Evolutionary conservation across 768 basidiomycete genomes (phyloP), one percentile per base, ranked within the genome.

Genomic region (Megacollybia marginata): DNA sequence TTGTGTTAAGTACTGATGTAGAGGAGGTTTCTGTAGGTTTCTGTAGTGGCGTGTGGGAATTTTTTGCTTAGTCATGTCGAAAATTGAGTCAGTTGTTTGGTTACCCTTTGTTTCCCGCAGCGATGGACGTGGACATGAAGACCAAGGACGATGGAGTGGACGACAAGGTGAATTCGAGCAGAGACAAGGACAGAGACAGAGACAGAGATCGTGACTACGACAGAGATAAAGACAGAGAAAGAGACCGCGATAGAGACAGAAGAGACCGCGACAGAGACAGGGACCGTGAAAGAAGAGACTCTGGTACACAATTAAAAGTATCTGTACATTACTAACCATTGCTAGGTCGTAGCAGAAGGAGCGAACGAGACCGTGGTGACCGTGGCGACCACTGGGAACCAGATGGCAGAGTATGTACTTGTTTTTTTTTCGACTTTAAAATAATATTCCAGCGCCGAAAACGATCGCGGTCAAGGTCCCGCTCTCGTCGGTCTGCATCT

Each of bases 81-180:
- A 28, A 28, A 28, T 28, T 28, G 23, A 40, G 38, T 40, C 38
- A 13, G 15, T 5, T 18, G 38, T 40, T 40, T 40, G 38, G 18
- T 8, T 8, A 40, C 18, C 8, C 38, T 40, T 18, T 40, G 13
- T 40, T 40, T 40, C 18, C 38, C 5, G 18, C 18, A 13, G 8
- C 38, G 49, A 89, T 89, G 87, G 87, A 89, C 63, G 76, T 88
- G 55, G 87, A 89, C 58, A 88, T 88, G 84, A 84, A 85, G 66
- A 72, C 65, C 60, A 88, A 88, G 64, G 85, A 88, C 50, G 83
- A 88, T 54, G 66, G 71, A 8, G 84, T 85, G 42, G 84, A 85
- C 52, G 85, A 85, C 67, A 69, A 61, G 16, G 68, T 66, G 23
- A 28, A 28, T 6, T 28, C 23, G 23, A 60, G 69, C 38, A 72